Percentiles rank a stretch among this genome's conserved stretches.
Evolutionary conservation across 306 rosid genomes (phyloP).

Genomic region (Sicyos edulis): DNA sequence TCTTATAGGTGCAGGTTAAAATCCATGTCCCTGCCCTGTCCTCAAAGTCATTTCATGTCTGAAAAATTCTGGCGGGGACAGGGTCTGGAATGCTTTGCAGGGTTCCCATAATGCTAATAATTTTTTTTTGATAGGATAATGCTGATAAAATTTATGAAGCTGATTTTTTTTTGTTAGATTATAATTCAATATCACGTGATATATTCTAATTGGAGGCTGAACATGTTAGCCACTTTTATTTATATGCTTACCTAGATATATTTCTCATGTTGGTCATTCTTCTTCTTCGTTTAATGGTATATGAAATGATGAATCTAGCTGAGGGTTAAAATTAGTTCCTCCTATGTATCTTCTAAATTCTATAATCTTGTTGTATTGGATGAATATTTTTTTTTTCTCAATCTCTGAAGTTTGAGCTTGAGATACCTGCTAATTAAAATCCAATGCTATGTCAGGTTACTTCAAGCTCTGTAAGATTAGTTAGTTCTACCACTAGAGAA

Average conservation of each 20-base stretch:
- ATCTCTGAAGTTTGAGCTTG: neutral
- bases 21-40: neutral
- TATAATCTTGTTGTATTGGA: neutral
- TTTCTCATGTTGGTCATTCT: constrained; percentile 1
- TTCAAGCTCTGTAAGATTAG: constrained; percentile 73
- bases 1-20: neutral
- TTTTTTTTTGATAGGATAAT: neutral
- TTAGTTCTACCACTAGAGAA: constrained; percentile 75
- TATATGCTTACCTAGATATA: constrained; percentile 1
- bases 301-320: constrained; percentile 5
- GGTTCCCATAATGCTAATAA: neutral
- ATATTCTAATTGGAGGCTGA: neutral
- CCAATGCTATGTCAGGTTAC: constrained; percentile 50
- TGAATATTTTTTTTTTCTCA: neutral
- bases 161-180: neutral
- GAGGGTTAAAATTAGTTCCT: constrained; percentile 9
- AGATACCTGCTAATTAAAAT: constrained; percentile 21
- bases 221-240: neutral
- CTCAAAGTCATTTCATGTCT: neutral
- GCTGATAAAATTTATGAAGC: neutral
- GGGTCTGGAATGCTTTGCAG: neutral
- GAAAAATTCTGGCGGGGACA: neutral
- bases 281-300: neutral
- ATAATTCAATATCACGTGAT: neutral
- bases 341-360: neutral